These are phyloP conservation scores for Lachnum nothofagi DNA, from an alignment of 2,329 filamentous ascomycete species.

Conservation along the genomic window DNA sequence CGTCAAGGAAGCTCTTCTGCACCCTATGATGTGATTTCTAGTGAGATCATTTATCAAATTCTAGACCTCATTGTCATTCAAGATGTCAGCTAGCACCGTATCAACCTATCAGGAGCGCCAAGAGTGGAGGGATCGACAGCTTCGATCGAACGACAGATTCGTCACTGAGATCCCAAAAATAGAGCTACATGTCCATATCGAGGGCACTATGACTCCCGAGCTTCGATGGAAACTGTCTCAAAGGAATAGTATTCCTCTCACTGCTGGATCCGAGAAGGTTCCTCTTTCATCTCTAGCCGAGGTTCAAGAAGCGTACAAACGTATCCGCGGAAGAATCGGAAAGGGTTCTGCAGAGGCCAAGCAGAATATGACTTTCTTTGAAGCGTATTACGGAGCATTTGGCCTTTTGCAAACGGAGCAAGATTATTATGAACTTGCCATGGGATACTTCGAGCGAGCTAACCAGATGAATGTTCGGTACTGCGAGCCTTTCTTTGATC, in stretches of 20 bases:
- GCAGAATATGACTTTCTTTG: slow-evolving; percentile 48
- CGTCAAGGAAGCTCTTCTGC: not conserved
- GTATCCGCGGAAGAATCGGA: slow-evolving; percentile 17
- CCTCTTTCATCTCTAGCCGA: slow-evolving; percentile 15
- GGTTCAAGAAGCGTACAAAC: slow-evolving; percentile 13
- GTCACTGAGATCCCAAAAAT: slow-evolving; percentile 65
- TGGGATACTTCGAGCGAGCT: slow-evolving; percentile 62
- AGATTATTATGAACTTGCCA: slow-evolving; percentile 70
- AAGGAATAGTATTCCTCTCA: slow-evolving; percentile 49
- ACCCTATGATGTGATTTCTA: not conserved
- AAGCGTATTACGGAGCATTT: slow-evolving; percentile 73
- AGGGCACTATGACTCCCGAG: slow-evolving; percentile 64
- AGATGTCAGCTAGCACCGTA: slow-evolving; percentile 4
- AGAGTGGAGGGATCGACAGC: slow-evolving; percentile 7
- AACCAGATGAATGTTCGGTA: slow-evolving; percentile 60
- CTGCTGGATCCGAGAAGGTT: slow-evolving; percentile 6
- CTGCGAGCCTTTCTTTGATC: slow-evolving; percentile 74
- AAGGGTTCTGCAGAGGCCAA: slow-evolving; percentile 8
- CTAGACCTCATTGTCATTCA: not conserved
- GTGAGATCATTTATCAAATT: not conserved
- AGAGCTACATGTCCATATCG: slow-evolving; percentile 75
- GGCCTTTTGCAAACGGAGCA: slow-evolving; percentile 55
- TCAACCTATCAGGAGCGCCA: slow-evolving; percentile 13
- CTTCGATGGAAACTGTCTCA: slow-evolving; percentile 63
- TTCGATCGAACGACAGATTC: slow-evolving; percentile 39